Conservation (phyloP, 2,329 filamentous ascomycete genomes). For the Coniella lustricola region DNA sequence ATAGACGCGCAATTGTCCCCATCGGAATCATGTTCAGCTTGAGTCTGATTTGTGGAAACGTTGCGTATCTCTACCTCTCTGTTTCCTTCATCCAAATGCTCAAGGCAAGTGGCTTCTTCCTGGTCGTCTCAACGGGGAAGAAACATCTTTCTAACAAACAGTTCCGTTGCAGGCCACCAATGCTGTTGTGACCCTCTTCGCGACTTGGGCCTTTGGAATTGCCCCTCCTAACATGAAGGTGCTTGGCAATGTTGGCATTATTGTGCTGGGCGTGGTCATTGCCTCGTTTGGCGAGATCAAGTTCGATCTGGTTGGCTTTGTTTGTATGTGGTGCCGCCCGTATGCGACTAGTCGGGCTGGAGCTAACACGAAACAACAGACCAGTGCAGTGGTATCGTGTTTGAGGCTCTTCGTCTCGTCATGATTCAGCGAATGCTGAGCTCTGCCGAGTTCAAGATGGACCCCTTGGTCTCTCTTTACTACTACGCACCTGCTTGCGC, state of each 20-base stretch:
- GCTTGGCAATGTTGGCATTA: constrained; percentile 80
- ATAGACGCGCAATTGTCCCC: constrained; percentile 74
- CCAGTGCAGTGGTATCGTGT: constrained; percentile 66
- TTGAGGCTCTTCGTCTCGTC: constrained; percentile 69
- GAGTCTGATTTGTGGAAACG: constrained; percentile 85
- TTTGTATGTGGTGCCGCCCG: constrained; percentile 34
- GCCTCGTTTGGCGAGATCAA: constrained; percentile 88
- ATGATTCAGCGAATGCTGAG: constrained; percentile 71
- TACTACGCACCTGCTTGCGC: constrained; percentile 77
- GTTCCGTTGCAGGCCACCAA: constrained; percentile 63
- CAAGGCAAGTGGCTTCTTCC: constrained; percentile 51
- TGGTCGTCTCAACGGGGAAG: no score
- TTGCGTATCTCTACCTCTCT: constrained; percentile 83
- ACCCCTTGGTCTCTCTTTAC: constrained; percentile 76
- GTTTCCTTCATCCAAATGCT: constrained; percentile 96
- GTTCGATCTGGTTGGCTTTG: constrained; percentile 68
- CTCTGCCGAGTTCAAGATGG: constrained; percentile 78
- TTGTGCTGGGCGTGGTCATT: constrained; percentile 84
- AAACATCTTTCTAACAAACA: not conserved
- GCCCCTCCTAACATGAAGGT: constrained; percentile 72
- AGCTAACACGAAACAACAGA: constrained; percentile 29
- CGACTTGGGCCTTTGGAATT: constrained; percentile 76
- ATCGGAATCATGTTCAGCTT: constrained; percentile 89
- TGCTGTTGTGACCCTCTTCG: constrained; percentile 78
- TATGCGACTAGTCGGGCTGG: not conserved